Evolutionary conservation across 495 filamentous ascomycete species (phyloP), one percentile per base, ranked within the genome.

Genomic region (Xylaria castorea): DNA sequence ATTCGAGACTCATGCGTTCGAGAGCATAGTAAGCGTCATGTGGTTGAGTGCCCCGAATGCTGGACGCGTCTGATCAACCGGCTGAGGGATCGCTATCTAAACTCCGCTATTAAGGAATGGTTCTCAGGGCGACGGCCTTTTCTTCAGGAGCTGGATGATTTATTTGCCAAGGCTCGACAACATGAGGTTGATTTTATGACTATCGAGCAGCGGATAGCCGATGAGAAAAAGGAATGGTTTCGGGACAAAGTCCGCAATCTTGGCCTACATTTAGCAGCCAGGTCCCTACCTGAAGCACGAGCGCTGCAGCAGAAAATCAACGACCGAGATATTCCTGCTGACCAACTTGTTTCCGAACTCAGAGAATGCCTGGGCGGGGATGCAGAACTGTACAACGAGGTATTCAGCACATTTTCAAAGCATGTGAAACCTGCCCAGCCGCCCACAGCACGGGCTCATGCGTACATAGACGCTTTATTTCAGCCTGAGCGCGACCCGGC

Each of bases 201-300:
- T 20, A 77, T 86, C 32, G 83, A 86, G 70, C 77, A 78, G 53
- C 81, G 77, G 25, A 80, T 86, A 74, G 69, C 76, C 22, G 80
- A 81, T 51, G 83, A 83, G 75, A 83, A 82, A 62, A 78, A 77
- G 61, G 76, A 80, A 46, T 86, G 84, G 84, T 83, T 85, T 55
- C 76, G 77, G 53, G 81, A 83, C 65, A 80, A 75, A 42, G 77
- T 81, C 64, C 77, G 80, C 8, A 70, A 72, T 11, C 73, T 79
- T 9, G 58, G 81, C 40, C 63, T 84, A 25, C 79, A 80, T 25
- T 68, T 68, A 36, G 73, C 72, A n/a, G 69, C 72, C 25, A 75
- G 61, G 25, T 75, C 74, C 55, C 77, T 57, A 62, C 73, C 64
- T 12, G 74, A 74, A 72, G 74, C 68, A 73, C 78, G 65, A 42